phyloP scores from a whole-genome alignment of 2,329 filamentous ascomycete species.

The Monilinia aucupariae region DNA sequence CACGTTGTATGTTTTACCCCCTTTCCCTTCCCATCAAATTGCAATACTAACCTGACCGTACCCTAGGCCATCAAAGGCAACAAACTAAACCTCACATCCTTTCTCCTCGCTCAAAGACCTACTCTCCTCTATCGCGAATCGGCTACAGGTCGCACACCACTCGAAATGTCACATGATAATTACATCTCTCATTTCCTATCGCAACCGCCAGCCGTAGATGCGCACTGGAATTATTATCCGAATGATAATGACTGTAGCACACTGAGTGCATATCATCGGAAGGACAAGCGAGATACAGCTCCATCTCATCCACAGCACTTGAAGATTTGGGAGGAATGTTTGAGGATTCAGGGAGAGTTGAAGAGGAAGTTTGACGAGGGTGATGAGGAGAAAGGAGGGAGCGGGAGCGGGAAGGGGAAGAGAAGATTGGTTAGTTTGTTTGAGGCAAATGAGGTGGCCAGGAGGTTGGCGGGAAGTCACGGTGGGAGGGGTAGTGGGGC shows the following conservation, averaged over 20 bases:
- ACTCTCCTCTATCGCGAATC: conserved; percentile 63
- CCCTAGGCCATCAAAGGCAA: conserved; percentile 32
- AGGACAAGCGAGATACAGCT: background rate
- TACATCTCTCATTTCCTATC: conserved; percentile 38
- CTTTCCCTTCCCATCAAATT: conserved; percentile 31
- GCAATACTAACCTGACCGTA: conserved; percentile 36
- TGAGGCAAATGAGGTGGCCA: conserved; percentile 58
- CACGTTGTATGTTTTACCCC: conserved; percentile 46
- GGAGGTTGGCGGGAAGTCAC: conserved; percentile 34
- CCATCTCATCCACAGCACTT: background rate
- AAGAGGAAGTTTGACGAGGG: conserved; percentile 18
- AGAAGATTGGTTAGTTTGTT: conserved; percentile 50
- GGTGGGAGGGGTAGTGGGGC: too few relatives aligned
- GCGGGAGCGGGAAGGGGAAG: conserved; percentile 36
- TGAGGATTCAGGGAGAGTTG: conserved; percentile 10
- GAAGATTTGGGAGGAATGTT: conserved; percentile 13
- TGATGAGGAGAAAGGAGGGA: conserved; percentile 24
- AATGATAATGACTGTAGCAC: background rate
- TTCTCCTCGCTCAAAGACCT: conserved; percentile 27
- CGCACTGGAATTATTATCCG: conserved; percentile 29
- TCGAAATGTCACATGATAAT: conserved; percentile 58
- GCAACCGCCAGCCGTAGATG: conserved; percentile 16
- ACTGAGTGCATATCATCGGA: background rate
- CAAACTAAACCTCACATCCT: conserved; percentile 23
- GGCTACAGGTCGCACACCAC: conserved; percentile 66